Percentiles rank a stretch among this genome's conserved stretches.
Evolutionary conservation across 257 asterid genomes (phyloP).

Genomic region (Haberlea rhodopensis): DNA sequence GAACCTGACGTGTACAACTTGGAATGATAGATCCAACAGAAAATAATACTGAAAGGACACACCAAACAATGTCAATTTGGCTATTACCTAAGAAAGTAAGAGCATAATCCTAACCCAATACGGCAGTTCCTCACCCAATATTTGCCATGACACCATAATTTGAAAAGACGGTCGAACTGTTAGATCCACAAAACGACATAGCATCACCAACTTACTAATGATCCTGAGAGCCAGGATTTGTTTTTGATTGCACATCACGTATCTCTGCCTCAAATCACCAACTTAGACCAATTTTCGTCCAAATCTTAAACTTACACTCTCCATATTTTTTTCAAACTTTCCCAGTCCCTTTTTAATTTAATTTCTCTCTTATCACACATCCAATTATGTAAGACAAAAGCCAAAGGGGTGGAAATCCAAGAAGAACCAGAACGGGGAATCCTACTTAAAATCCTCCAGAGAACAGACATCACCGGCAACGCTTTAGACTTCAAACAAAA

Average conservation of each 20-base stretch:
- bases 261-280: background rate
- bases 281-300: conserved; percentile 13
- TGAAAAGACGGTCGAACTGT: too few species aligned
- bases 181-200: too few species aligned
- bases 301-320: background rate
- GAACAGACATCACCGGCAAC: background rate
- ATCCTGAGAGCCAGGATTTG: too few species aligned
- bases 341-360: background rate
- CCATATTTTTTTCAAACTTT: background rate
- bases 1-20: conserved; percentile 15
- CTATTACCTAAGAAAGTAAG: background rate
- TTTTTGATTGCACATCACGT: background rate
- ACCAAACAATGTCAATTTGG: background rate
- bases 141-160: too few species aligned
- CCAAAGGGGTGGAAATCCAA: too few species aligned
- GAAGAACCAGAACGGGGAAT: too few species aligned
- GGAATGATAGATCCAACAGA: conserved; percentile 19
- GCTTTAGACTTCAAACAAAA: conserved; percentile 9
- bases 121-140: too few species aligned
- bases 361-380: background rate
- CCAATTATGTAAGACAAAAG: background rate
- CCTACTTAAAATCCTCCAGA: conserved; percentile 9
- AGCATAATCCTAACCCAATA: conserved; percentile 5
- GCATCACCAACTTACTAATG: too few species aligned
- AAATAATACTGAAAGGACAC: conserved; percentile 10